Conservation (phyloP, 2,329 filamentous ascomycete genomes). For the Curvularia sp. region DNA sequence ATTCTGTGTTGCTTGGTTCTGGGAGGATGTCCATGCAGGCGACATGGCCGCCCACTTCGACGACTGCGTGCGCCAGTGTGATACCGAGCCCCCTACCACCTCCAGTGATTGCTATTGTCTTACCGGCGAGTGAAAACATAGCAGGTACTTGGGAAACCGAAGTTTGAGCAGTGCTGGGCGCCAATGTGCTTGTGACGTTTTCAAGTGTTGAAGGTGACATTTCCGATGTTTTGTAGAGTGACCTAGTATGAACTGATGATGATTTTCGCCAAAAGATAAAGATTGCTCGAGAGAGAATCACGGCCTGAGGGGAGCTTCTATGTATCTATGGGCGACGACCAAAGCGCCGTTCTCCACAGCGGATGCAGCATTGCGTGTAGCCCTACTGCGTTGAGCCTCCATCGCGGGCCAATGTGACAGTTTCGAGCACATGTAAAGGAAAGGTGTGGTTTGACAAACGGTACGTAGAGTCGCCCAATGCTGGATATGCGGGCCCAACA, state of each 20-base stretch:
- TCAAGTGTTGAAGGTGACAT: slow-evolving; percentile 10
- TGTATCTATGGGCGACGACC: background rate
- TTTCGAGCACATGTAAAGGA: background rate
- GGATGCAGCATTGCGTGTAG: background rate
- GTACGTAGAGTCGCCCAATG: background rate
- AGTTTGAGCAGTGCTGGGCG: slow-evolving; percentile 2
- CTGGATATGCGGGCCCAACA: background rate
- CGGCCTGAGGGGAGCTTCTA: background rate
- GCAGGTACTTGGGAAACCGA: slow-evolving; percentile 7
- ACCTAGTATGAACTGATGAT: background rate
- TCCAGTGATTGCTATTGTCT: slow-evolving; percentile 60
- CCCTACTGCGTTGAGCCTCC: background rate
- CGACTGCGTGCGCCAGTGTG: slow-evolving; percentile 57
- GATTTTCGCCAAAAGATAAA: background rate
- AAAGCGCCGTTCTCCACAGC: slow-evolving; percentile 1
- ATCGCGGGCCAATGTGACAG: background rate
- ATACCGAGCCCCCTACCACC: slow-evolving; percentile 62
- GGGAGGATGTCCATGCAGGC: slow-evolving; percentile 59
- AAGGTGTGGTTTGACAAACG: background rate
- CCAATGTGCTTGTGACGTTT: slow-evolving; percentile 3
- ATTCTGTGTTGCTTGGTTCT: slow-evolving; percentile 51
- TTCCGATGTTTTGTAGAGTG: background rate
- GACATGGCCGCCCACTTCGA: slow-evolving; percentile 60
- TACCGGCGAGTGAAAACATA: slow-evolving; percentile 23
- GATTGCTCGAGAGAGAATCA: background rate